Conservation (phyloP, 1,139 yeast species). For the Candida tropicalis region DNA sequence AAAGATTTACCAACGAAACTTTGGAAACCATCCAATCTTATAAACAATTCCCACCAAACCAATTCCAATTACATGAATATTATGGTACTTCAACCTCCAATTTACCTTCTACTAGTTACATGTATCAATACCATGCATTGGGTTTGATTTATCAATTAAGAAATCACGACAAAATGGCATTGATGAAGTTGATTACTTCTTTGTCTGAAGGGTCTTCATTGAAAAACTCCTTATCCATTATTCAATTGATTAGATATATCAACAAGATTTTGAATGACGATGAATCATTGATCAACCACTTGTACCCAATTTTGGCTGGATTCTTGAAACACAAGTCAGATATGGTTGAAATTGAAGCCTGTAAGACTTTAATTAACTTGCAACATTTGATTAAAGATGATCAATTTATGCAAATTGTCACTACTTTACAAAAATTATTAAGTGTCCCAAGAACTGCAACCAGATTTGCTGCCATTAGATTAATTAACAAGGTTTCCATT, state of each 20-base stretch:
- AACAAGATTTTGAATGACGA: slow-evolving; percentile 68
- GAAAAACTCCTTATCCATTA: slow-evolving; percentile 75
- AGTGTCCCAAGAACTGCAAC: slow-evolving; percentile 90
- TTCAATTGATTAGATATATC: slow-evolving; percentile 83
- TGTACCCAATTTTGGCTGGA: slow-evolving; percentile 65
- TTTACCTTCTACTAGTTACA: slow-evolving; percentile 69
- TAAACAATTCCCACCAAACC: slow-evolving; percentile 65
- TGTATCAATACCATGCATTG: slow-evolving; percentile 94
- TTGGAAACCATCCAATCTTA: slow-evolving; percentile 80
- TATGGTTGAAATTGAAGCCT: slow-evolving; percentile 92
- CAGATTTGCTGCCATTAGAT: slow-evolving; percentile 90
- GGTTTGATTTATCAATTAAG: slow-evolving; percentile 88
- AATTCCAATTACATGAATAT: slow-evolving; percentile 55
- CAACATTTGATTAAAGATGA: slow-evolving; percentile 61
- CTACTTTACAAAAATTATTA: slow-evolving; percentile 73
- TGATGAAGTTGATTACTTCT: slow-evolving; percentile 86
- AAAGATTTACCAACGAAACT: slow-evolving; percentile 91
- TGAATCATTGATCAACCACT: slow-evolving; percentile 53
- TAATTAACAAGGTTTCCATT: slow-evolving; percentile 83
- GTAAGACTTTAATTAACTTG: slow-evolving; percentile 73
- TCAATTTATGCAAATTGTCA: slow-evolving; percentile 65
- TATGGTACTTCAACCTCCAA: slow-evolving; percentile 53
- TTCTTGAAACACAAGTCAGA: slow-evolving; percentile 85
- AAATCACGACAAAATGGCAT: slow-evolving; percentile 91
- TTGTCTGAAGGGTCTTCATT: slow-evolving; percentile 64